These are phyloP conservation scores for Epichloe hybrida DNA, from an alignment of 2,329 filamentous ascomycete genomes.

Conservation along the genomic window DNA sequence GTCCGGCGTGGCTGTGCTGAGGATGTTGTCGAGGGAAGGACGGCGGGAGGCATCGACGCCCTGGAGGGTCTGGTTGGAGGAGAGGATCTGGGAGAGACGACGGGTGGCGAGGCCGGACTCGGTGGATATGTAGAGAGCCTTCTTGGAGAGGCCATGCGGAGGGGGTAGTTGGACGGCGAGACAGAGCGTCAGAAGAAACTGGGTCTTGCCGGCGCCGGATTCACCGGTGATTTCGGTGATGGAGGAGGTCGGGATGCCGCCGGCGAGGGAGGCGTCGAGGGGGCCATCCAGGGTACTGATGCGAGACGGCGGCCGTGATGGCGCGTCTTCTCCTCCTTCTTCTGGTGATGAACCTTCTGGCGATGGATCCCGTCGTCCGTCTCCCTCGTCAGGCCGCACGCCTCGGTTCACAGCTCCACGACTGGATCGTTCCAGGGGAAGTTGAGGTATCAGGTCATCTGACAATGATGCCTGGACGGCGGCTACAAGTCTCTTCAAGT, in stretches of 20 bases:
- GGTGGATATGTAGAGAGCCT: conserved; percentile 88
- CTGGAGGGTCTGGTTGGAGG: conserved; percentile 47
- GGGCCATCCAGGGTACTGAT: conserved; percentile 71
- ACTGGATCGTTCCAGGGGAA: conserved; percentile 9
- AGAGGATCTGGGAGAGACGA: conserved; percentile 68
- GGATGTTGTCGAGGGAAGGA: conserved; percentile 61
- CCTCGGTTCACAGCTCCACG: neutral
- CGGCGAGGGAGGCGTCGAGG: conserved; percentile 58
- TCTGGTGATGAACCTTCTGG: neutral
- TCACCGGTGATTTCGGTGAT: conserved; percentile 87
- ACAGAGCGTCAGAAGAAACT: conserved; percentile 75
- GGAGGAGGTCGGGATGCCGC: conserved; percentile 68
- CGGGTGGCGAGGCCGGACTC: conserved; percentile 74
- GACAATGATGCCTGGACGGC: conserved; percentile 57
- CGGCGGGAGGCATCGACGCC: conserved; percentile 14
- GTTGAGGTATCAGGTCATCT: conserved; percentile 33
- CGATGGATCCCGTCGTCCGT: neutral
- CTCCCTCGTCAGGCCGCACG: neutral
- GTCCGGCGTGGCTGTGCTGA: conserved; percentile 73
- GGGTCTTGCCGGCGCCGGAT: conserved; percentile 89
- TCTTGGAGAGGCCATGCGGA: conserved; percentile 54
- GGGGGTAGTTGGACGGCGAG: conserved; percentile 77
- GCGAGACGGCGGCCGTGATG: neutral
- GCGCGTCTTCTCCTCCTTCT: no score
- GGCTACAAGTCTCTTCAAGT: conserved; percentile 60